phyloP scores from a whole-genome alignment of 2,329 filamentous ascomycete genomes.

The Neopestalotiopsis rosae region DNA sequence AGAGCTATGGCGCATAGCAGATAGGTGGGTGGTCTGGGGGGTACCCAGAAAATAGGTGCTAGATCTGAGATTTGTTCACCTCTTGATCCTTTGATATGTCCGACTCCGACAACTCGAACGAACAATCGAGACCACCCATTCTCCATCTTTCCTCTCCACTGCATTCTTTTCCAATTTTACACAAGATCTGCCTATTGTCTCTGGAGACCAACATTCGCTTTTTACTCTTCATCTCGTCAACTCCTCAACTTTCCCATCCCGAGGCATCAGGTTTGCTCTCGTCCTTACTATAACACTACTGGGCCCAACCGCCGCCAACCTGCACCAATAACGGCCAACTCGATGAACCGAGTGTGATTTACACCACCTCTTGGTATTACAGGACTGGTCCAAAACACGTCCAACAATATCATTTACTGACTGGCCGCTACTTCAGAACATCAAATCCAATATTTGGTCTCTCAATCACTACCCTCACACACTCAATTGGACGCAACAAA shows the following conservation, averaged over 20 bases:
- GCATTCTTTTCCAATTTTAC: neutral
- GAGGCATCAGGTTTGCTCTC: neutral
- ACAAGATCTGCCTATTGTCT: neutral
- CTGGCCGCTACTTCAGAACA: neutral
- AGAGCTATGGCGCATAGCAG: neutral
- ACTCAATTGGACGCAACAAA: neutral
- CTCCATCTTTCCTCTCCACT: conserved; percentile 12
- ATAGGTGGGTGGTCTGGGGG: neutral
- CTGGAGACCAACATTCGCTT: conserved; percentile 9
- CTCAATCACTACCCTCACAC: neutral
- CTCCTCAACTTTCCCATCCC: neutral
- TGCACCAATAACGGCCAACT: neutral
- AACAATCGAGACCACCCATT: conserved; percentile 13
- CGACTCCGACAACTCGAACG: conserved; percentile 2
- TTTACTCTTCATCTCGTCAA: neutral
- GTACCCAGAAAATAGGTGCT: neutral
- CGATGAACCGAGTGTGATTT: neutral
- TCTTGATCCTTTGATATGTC: conserved; percentile 7
- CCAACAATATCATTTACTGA: neutral
- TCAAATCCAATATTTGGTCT: neutral
- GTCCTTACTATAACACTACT: neutral
- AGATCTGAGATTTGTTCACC: conserved; percentile 9
- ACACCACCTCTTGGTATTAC: neutral
- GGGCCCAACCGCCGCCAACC: neutral
- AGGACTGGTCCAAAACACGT: neutral